Evolutionary conservation across 1,284 basidiomycete species (phyloP).

Genomic region (Austroboletus niveus): DNA sequence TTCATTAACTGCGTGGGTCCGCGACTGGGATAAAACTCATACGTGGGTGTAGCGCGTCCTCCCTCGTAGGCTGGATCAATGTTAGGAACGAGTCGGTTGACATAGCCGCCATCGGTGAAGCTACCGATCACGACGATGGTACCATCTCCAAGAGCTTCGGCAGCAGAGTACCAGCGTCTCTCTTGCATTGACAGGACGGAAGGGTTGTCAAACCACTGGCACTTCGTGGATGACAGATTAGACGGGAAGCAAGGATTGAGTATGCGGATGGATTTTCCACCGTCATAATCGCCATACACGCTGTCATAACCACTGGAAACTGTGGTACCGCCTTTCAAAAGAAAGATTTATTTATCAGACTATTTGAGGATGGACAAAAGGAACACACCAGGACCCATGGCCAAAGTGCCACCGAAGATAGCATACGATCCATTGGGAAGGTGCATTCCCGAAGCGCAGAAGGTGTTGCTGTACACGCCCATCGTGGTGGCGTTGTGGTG

Average conservation of each 20-base stretch:
- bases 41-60: constrained; percentile 63
- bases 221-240: constrained; percentile 47
- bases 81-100: constrained; percentile 81
- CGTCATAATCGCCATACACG: constrained; percentile 65
- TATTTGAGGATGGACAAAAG: background rate
- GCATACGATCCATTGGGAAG: constrained; percentile 62
- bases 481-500: constrained; percentile 54
- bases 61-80: constrained; percentile 63
- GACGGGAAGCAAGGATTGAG: constrained; percentile 72
- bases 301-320: constrained; percentile 43
- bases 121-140: constrained; percentile 75
- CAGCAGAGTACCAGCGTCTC: constrained; percentile 86
- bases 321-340: background rate
- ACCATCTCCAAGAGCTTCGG: constrained; percentile 71
- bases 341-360: background rate
- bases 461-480: constrained; percentile 78
- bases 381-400: constrained; percentile 63
- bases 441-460: constrained; percentile 79
- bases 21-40: constrained; percentile 81
- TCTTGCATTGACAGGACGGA: constrained; percentile 69
- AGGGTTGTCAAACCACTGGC: constrained; percentile 80
- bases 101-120: constrained; percentile 82
- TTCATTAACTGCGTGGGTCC: constrained; percentile 44
- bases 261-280: constrained; percentile 66
- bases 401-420: constrained; percentile 75